A percentile compares a stretch with the other conserved stretches of the same genome.
These are phyloP conservation scores for Melaleuca quinquenervia DNA, from an alignment of 345 rosid species.

Conservation along the genomic window DNA sequence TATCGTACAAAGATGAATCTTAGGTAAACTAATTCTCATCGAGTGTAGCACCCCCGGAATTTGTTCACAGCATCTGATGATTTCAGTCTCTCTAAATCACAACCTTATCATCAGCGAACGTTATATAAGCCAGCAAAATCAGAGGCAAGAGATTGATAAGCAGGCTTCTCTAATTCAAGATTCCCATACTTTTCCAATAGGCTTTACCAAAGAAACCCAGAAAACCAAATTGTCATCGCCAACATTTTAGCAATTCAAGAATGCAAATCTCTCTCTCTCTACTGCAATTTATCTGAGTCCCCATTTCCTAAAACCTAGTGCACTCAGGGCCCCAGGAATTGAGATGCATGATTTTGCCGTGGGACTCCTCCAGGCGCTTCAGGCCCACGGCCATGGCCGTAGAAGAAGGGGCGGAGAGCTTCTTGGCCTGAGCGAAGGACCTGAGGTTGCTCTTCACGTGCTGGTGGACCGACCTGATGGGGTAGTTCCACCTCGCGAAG, in stretches of 20 bases:
- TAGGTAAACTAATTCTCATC: neutral
- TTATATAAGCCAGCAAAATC: neutral
- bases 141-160: neutral
- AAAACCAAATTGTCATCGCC: neutral
- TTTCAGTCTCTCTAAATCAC: neutral
- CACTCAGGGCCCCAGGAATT: slow-evolving; percentile 36
- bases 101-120: neutral
- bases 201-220: too few relatives aligned
- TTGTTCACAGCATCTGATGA: neutral
- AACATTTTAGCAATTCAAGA: neutral
- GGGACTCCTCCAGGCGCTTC: slow-evolving; percentile 11
- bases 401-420: neutral
- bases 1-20: neutral
- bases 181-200: neutral
- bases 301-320: slow-evolving; percentile 18
- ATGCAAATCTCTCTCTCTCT: neutral
- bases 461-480: slow-evolving; percentile 31
- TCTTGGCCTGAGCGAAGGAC: slow-evolving; percentile 8
- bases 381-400: neutral
- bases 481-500: slow-evolving; percentile 53
- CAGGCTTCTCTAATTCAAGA: neutral
- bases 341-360: slow-evolving; percentile 21
- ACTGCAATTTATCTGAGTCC: neutral
- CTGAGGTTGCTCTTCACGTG: slow-evolving; percentile 25
- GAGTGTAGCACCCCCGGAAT: neutral